phyloP scores from a whole-genome alignment of 2,329 filamentous ascomycete species.

The Pyrenophora graminea region DNA sequence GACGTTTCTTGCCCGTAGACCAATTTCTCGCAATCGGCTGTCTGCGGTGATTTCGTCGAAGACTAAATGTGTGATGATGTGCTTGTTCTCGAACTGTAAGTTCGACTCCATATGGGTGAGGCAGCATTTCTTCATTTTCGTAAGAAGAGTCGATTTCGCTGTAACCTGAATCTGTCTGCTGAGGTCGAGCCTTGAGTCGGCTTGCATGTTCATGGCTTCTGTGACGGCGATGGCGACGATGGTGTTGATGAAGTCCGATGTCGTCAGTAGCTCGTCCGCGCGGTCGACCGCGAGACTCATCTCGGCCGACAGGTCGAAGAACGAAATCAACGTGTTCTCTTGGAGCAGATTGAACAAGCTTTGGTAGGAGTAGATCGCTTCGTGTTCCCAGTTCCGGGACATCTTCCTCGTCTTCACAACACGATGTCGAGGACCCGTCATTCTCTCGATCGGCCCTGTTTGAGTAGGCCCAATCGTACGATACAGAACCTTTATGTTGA shows the following conservation, averaged over 20 bases:
- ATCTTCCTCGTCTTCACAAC: slow-evolving; percentile 12
- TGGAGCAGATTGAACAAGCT: slow-evolving; percentile 22
- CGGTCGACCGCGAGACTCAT: slow-evolving; percentile 32
- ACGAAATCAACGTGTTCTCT: slow-evolving; percentile 40
- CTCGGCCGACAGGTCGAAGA: slow-evolving; percentile 30
- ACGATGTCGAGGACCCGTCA: slow-evolving; percentile 10
- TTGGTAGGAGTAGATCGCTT: slow-evolving; percentile 29
- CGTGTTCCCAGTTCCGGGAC: slow-evolving; percentile 19
- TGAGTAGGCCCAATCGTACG: slow-evolving; percentile 38
- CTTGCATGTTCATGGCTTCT: slow-evolving; percentile 14
- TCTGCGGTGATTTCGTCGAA: slow-evolving; percentile 55
- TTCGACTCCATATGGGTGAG: slow-evolving; percentile 21
- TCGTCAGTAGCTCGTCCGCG: slow-evolving; percentile 14
- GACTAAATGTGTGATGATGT: slow-evolving; percentile 47
- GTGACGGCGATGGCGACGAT: slow-evolving; percentile 16
- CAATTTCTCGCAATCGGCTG: slow-evolving; percentile 74
- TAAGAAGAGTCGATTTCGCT: slow-evolving; percentile 22
- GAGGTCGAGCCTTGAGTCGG: slow-evolving; percentile 3
- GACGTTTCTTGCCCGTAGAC: slow-evolving; percentile 68
- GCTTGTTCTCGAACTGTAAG: slow-evolving; percentile 29
- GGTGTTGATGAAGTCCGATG: slow-evolving; percentile 11
- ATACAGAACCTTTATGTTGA: slow-evolving; percentile 20
- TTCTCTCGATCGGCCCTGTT: not conserved
- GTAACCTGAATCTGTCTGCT: slow-evolving; percentile 13
- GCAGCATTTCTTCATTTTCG: slow-evolving; percentile 22